Base-by-base conservation (phyloP, 306 rosid genomes). In the Hippophae tibetana region DNA sequence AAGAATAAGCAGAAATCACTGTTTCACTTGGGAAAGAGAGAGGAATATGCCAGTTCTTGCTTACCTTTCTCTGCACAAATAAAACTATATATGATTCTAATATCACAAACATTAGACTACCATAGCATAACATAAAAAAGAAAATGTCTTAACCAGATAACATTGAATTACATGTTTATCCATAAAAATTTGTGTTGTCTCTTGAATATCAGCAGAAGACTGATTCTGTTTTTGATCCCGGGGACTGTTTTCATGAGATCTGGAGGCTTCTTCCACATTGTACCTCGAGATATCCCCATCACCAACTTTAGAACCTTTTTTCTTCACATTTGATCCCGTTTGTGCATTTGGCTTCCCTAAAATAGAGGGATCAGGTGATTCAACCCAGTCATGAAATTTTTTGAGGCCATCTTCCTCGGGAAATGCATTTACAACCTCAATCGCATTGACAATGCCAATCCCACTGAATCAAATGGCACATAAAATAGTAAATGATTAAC, bases 11-110 rank as follows among this genome's bases (percentile, higher is more conserved):
- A 76, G 82, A 79, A 65, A 80, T 78, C 71, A 90, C 98, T 25
- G 81, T 76, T 72, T 81, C 90, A 74, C 98, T 87, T 25, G 96
- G 98, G 78, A 90, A 90, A 61, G 89, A 72, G 51, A 79, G 63
- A 60, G 98, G 95, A 55, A 90, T 81, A 54, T 90, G 95, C 98
- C 98, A 90, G 76, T 90, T 90, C 84, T 90, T 90, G 89, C 98
- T 90, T 69, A 90, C 84, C 74, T 90, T 90, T 79, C 98, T 90
- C 98, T 90, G 82, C 57, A 67, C 38, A 53, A 63, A 61, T 54
- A 53, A 43, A 31, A 46, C 60, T 27, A 13, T 13, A 27, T 27
- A 48, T 45, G 42, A 42, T 45, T 42, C 42, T 70, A 59, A 26
- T n/a, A 63, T 47, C 26, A 7, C n/a, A 14, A n/a, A 8, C 43